Evolutionary conservation across 1,139 yeast genomes (phyloP), one percentile per base, ranked within the genome.

Genomic region (Protomyces inouyei): DNA sequence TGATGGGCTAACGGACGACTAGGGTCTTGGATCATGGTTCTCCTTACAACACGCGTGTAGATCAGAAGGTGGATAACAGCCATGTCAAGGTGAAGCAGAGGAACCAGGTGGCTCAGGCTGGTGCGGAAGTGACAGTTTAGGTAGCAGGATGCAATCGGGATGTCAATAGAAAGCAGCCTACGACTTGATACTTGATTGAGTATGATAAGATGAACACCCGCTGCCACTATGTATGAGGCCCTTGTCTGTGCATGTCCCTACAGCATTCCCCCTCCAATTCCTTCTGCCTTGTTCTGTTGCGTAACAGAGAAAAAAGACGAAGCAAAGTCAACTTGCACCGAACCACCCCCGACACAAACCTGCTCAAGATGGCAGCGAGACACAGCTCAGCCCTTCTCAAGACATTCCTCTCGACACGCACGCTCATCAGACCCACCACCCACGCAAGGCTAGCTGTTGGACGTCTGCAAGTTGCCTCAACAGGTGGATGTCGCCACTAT

Each of bases 21-120:
- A 59, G 63, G 38, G 63, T 55, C 3, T 18, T 59, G 18, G 63
- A 59, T 25, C 63, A 59, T 23, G 63, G 63, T 28, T 52, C 57
- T 43, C 63, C 63, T 25, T 59, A 51, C 52, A 59, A 59, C 43
- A 59, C 57, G 32, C 36, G 63, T n/a, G 63, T 59, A 16, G 63
- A 59, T 25, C 63, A 59, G 28, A 52, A 37, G 53, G 63, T 59
- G 23, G 63, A 59, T 43, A 59, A 25, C 63, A 59, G 63, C 36
- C 16, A 16, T 9, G 63, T 59, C 32, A 38, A 59, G 45, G 63
- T 59, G 35, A 59, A 45, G 36, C 28, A 38, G n/a, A 48, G 40
- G 23, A 52, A 59, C 37, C 53, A 52, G 57, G 57, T 59, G 3
- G 63, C 63, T 8, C 40, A 51, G 6, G 63, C 63, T 35, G 63